Evolutionary conservation across 2,329 filamentous ascomycete species (phyloP), one percentile per base, ranked within the genome.

Genomic region (Dendryphion nanum): DNA sequence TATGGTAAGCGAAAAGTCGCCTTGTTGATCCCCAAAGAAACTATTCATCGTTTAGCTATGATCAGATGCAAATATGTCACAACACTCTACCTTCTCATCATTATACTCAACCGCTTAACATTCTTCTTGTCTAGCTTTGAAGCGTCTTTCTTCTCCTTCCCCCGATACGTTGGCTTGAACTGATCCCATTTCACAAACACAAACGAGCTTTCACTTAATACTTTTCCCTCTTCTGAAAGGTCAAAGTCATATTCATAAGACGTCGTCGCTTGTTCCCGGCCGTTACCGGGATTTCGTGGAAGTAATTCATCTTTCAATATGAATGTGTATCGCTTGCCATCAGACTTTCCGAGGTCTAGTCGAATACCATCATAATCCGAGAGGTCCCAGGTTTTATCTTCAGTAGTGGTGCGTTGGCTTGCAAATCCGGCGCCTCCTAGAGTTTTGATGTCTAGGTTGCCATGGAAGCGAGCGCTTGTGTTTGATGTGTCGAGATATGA

Each of bases 371-470:
- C 74, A 50, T 82, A 85, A 8, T 51, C 56, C 1, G 75, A 76
- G 6, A 93, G 66, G 52, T 93, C 77, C 76, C 84, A 85, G 17
- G 67, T 66, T 12, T 73, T 65, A 26, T 75, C 67, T 6, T 81
- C 78, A 26, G 64, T 65, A 3, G 72, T 74, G 4, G 83, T 89
- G 32, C 83, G 78, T 60, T 91, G 88, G 4, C 83, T 87, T 7
- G 87, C 87, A 58, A 94, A 93, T 4, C 88, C 88, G 1, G 88
- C 87, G 19, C 86, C 86, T 18, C 86, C 86, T 0, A 93, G 78
- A 0, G 85, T 81, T 37, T 75, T 76, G 46, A 83, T 88, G 65
- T 93, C 86, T 15, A 93, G 74, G 17, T 72, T 71, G 2, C 88
- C 87, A 47, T 78, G 68, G 67, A 90, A 89, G 6, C 61, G 63